Evolutionary conservation across 1,284 basidiomycete genomes (phyloP), one percentile per base, ranked within the genome.

Genomic region (Laetiporus sulphureus): DNA sequence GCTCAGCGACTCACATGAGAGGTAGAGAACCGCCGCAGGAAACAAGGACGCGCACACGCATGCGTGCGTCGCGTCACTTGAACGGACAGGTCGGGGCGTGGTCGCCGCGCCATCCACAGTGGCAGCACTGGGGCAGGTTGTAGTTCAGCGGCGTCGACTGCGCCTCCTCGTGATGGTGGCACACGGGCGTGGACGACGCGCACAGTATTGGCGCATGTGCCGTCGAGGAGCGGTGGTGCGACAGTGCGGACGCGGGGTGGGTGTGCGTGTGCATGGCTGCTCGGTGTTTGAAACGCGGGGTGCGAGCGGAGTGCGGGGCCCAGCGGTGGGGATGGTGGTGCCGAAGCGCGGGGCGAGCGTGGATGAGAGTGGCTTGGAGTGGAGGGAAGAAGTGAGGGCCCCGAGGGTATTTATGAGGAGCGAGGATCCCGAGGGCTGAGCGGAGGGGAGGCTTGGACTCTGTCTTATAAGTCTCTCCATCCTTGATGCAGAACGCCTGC

Each of bases 81-180:
- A 84, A 84, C 23, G 82, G 82, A 68, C 81, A 84, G 56, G 66
- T 71, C 31, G 75, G 73, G n/a, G 75, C 63, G 57, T 85, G 82
- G 42, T 66, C 57, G 34, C 81, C 82, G 52, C 81, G 77, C 68
- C 69, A 80, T 49, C 80, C 80, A 49, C 83, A 85, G 58, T 83
- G 80, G 69, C 79, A 83, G 66, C 83, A 85, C 59, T 84, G 81
- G 47, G 82, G 80, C 16, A 74, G 66, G 64, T 71, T 73, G 47
- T 56, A 54, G 58, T 57, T 51, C 46, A 58, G 46, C 35, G 51
- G 51, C 41, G 55, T 41, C 11, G 40, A 5, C 33, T 48, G 40
- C 25, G 49, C 48, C 19, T 49, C 40, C 23, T 40, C 38, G 40
- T 48, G 40, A 36, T 44, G 42, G 41, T 42, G 32, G 38, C 52